Evolutionary conservation across 2,329 filamentous ascomycete species (phyloP).

Genomic region (Phialocephala sp.): DNA sequence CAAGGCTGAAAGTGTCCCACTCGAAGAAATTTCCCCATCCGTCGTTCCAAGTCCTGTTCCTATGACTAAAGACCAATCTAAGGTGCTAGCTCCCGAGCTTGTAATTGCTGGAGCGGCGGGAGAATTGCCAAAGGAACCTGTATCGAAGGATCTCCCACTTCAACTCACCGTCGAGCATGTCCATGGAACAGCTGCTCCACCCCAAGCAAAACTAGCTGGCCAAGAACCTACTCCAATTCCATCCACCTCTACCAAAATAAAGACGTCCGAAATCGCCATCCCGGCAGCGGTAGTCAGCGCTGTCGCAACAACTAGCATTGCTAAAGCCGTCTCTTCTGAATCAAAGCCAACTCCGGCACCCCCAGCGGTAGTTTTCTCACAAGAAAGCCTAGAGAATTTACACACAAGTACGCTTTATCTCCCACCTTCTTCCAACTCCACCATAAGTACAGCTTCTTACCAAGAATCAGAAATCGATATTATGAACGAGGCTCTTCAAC

Average conservation of each 20-base stretch:
- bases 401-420: conserved; percentile 24
- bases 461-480: conserved; percentile 25
- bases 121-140: background rate
- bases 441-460: conserved; percentile 8
- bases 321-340: background rate
- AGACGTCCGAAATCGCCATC: background rate
- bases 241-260: background rate
- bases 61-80: background rate
- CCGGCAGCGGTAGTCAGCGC: background rate
- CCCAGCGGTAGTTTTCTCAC: conserved; percentile 10
- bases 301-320: background rate
- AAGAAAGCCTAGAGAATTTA: conserved; percentile 26
- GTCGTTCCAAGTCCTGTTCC: background rate
- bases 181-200: background rate
- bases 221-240: background rate
- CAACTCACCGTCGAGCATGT: background rate
- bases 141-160: background rate
- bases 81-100: background rate
- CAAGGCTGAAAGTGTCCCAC: background rate
- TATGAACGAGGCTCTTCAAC: conserved; percentile 26
- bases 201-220: background rate
- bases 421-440: background rate
- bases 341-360: background rate
- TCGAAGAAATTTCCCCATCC: background rate
- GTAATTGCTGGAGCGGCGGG: background rate